Evolutionary conservation across 1,284 basidiomycete species (phyloP).

Genomic region (Moesziomyces antarcticus): DNA sequence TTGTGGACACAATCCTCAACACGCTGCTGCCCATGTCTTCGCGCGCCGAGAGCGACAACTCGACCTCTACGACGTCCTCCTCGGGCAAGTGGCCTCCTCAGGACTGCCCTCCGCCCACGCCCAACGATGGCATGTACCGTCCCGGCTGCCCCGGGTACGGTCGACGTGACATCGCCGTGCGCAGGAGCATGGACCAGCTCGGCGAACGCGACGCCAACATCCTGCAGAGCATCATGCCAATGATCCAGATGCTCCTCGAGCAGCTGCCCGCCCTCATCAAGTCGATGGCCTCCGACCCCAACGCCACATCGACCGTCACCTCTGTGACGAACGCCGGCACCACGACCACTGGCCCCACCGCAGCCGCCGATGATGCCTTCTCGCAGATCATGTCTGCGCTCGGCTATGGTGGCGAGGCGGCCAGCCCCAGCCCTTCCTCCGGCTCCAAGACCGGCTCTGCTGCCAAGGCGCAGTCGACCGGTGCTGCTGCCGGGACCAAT

Average conservation of each 20-base stretch:
- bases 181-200: constrained; percentile 30
- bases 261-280: constrained; percentile 38
- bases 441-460: constrained; percentile 14
- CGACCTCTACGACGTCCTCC: constrained; percentile 11
- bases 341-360: constrained; percentile 25
- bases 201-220: constrained; percentile 41
- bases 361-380: constrained; percentile 28
- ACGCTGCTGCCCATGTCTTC: constrained; percentile 52
- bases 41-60: constrained; percentile 22
- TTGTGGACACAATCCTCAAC: constrained; percentile 57
- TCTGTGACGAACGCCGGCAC: constrained; percentile 17
- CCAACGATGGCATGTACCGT: constrained; percentile 57
- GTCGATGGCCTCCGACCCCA: constrained; percentile 19
- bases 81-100: constrained; percentile 28
- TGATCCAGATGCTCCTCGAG: constrained; percentile 49
- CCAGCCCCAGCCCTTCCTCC: constrained; percentile 1
- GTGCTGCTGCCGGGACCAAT: constrained; percentile 1
- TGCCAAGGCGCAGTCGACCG: constrained; percentile 18
- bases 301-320: constrained; percentile 24
- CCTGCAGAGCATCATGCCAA: constrained; percentile 40
- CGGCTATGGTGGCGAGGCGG: constrained; percentile 4
- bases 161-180: constrained; percentile 39
- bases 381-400: constrained; percentile 40
- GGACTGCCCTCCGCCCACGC: constrained; percentile 50
- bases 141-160: constrained; percentile 59